Conservation (phyloP, 805 yeast species). For the Blastobotrys terrestris region DNA sequence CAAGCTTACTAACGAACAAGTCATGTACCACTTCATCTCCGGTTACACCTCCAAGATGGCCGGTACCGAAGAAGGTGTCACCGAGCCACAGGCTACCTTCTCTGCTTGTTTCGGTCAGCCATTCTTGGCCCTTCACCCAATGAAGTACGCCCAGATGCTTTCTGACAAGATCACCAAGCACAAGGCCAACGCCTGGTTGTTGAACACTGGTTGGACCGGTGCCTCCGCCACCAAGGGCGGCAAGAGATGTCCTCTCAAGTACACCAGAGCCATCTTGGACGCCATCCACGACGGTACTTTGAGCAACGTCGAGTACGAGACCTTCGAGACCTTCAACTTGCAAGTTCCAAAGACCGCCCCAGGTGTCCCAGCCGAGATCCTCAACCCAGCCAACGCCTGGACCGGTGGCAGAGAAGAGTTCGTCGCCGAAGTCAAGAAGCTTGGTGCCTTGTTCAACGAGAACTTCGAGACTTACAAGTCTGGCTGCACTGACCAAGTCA, state of each 20-base stretch:
- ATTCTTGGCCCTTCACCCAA: constrained; percentile 95
- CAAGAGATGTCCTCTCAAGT: constrained; percentile 94
- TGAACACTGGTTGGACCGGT: constrained; percentile 99
- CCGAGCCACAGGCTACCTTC: constrained; percentile 97
- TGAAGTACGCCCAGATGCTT: constrained; percentile 94
- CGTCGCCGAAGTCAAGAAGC: constrained; percentile 48
- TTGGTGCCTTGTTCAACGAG: constrained; percentile 74
- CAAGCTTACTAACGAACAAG: constrained; percentile 87
- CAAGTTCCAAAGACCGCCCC: constrained; percentile 77
- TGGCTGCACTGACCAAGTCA: constrained; percentile 78
- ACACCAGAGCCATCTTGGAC: constrained; percentile 94
- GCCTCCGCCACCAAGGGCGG: constrained; percentile 90
- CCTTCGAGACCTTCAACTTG: constrained; percentile 79
- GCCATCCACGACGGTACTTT: constrained; percentile 90
- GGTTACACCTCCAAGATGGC: constrained; percentile 99
- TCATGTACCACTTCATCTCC: constrained; percentile 97
- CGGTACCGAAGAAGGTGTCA: constrained; percentile 97
- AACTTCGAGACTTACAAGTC: constrained; percentile 81
- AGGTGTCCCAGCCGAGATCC: constrained; percentile 74
- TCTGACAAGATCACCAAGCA: constrained; percentile 86
- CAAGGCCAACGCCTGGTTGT: constrained; percentile 89
- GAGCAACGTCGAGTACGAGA: constrained; percentile 72
- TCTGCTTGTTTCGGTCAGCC: constrained; percentile 99
- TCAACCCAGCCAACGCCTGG: constrained; percentile 87
- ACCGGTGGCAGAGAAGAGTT: constrained; percentile 50